Evolutionary conservation across 768 basidiomycete genomes (phyloP), one percentile per base, ranked within the genome.

Genomic region (Gautieria morchelliformis): DNA sequence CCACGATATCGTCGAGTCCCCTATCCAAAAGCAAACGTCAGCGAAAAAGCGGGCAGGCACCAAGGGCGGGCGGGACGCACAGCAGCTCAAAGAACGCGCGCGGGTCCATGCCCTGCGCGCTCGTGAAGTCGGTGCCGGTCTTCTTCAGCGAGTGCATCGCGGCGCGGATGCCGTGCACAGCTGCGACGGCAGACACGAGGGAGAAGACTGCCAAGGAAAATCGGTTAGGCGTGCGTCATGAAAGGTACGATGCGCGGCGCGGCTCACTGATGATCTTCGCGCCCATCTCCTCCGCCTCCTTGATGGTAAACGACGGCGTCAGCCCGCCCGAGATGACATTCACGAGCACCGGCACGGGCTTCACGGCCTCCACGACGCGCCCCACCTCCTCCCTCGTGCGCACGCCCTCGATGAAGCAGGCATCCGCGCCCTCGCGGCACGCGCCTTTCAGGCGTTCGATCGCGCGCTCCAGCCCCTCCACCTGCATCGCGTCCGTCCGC

Each of bases 271-370:
- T 87, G 49, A 89, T 81, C 67, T 87, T 88, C 35, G 85, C 85
- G 17, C 87, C 87, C 65, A 79, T 75, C n/a, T 70, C 71, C 67
- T 87, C 86, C 0, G 85, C 87, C 65, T 88, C 82, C 52, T 79
- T 69, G 55, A 72, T 77, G 1, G 85, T 88, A 66, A 87, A 87
- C 7, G 84, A 81, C 6, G 87, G 87, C 0, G 87, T 87, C 44
- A 88, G 71, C 17, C 87, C 87, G 41, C 86, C 86, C 7, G 85
- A 86, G 60, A 89, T 87, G 19, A 88, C 86, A 59, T 89, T 89
- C 44, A 88, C 85, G 30, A 89, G 83, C 33, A 87, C 79, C 77
- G 4, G 35, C 78, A 57, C 5, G 51, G 40, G 52, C n/a, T n/a
- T n/a, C n/a, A 32, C 14, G 20, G 8, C 24, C 15, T 1, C 22